Conservation (phyloP, 2,329 filamentous ascomycete genomes). For the Aspergillus sp. region DNA sequence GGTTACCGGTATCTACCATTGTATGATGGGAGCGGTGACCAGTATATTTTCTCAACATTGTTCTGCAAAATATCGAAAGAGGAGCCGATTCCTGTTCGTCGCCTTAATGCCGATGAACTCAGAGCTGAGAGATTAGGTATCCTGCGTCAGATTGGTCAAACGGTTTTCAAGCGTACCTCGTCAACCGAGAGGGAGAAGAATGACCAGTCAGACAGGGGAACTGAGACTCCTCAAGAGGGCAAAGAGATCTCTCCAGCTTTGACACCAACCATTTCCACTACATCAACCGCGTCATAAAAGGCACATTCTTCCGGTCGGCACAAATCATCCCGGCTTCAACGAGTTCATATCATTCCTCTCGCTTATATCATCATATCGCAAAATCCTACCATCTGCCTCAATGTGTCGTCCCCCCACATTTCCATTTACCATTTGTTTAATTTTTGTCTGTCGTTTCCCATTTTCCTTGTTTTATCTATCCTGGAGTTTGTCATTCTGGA, state of each 20-base stretch:
- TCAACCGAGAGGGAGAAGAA: slow-evolving; percentile 42
- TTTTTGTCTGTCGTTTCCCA: slow-evolving; percentile 8
- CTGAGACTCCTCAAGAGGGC: slow-evolving; percentile 32
- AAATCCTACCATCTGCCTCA: slow-evolving; percentile 7
- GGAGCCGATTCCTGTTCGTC: slow-evolving; percentile 46
- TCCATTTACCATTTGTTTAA: slow-evolving; percentile 16
- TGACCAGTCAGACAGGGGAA: slow-evolving; percentile 27
- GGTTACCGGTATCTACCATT: slow-evolving; percentile 91
- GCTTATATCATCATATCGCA: slow-evolving; percentile 3
- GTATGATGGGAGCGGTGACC: slow-evolving; percentile 83
- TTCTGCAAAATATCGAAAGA: slow-evolving; percentile 82
- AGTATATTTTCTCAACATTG: slow-evolving; percentile 90
- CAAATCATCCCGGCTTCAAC: not conserved
- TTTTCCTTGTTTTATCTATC: slow-evolving; percentile 6
- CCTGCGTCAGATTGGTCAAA: slow-evolving; percentile 44
- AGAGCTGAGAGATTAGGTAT: slow-evolving; percentile 43
- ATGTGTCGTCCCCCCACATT: slow-evolving; percentile 22
- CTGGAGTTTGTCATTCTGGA: slow-evolving; percentile 3
- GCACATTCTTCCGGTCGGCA: not conserved
- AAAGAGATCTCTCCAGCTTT: slow-evolving; percentile 35
- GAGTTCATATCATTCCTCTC: not conserved
- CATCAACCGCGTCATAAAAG: slow-evolving; percentile 35
- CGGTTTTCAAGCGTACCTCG: slow-evolving; percentile 44
- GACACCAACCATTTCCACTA: slow-evolving; percentile 36
- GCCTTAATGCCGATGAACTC: slow-evolving; percentile 39